Evolutionary conservation across 805 yeast genomes (phyloP).

Genomic region (Metschnikowia gruessii): DNA sequence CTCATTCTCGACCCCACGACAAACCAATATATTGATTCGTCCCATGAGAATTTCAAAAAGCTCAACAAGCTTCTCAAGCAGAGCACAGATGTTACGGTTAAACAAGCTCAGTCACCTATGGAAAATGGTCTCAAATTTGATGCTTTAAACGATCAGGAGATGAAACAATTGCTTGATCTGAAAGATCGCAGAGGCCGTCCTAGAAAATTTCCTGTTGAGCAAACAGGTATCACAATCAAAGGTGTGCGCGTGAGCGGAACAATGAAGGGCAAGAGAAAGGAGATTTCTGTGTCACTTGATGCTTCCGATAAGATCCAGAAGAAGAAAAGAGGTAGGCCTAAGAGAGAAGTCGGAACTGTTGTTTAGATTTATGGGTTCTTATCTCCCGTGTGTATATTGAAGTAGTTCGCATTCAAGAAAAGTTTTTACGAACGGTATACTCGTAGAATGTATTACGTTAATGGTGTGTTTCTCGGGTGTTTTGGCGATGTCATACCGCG

Average conservation of each 20-base stretch:
- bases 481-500: too few species aligned
- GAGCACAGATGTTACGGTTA: constrained; percentile 6
- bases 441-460: too few species aligned
- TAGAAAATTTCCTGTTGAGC: constrained; percentile 47
- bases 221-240: constrained; percentile 43
- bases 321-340: constrained; percentile 17
- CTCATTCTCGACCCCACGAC: constrained; percentile 42
- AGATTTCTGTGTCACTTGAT: background rate
- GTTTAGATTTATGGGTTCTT: background rate
- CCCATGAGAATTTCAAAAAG: constrained; percentile 41
- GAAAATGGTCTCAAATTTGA: constrained; percentile 12
- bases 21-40: constrained; percentile 38
- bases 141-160: constrained; percentile 12
- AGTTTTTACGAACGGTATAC: background rate
- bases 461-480: too few species aligned
- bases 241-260: constrained; percentile 42
- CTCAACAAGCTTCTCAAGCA: constrained; percentile 31
- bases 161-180: constrained; percentile 32
- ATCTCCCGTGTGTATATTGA: background rate
- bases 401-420: background rate
- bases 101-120: constrained; percentile 8
- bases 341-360: constrained; percentile 2
- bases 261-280: constrained; percentile 13
- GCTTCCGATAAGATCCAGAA: constrained; percentile 8
- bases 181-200: constrained; percentile 52